Evolutionary conservation across 345 rosid genomes (phyloP).

Genomic region (Dimocarpus longan): DNA sequence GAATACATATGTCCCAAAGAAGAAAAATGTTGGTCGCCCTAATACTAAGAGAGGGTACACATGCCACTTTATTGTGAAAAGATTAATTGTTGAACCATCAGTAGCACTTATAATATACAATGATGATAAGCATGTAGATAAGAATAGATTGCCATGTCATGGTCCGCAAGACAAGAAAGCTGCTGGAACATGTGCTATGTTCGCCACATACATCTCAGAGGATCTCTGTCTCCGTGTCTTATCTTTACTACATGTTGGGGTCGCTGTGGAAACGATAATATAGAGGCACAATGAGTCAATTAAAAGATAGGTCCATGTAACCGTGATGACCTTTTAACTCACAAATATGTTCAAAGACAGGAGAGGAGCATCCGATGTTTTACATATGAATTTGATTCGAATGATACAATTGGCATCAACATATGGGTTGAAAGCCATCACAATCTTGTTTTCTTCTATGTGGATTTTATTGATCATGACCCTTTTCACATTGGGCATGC

Average conservation of each 20-base stretch:
- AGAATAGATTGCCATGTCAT: slow-evolving; percentile 87
- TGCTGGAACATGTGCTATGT: too few species aligned
- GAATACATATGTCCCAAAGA: slow-evolving; percentile 74
- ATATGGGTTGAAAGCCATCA: slow-evolving; percentile 95
- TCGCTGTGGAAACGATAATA: slow-evolving; percentile 95
- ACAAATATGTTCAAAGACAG: slow-evolving; percentile 85
- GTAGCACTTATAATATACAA: slow-evolving; percentile 87
- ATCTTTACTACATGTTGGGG: slow-evolving; percentile 88
- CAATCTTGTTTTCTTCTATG: slow-evolving; percentile 67
- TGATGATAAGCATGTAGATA: slow-evolving; percentile 88
- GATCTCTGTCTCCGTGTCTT: slow-evolving; percentile 87
- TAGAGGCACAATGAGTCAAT: slow-evolving; percentile 91
- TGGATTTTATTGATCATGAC: slow-evolving; percentile 70
- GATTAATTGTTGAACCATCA: slow-evolving; percentile 85
- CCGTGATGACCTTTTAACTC: slow-evolving; percentile 88
- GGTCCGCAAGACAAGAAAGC: slow-evolving; percentile 96
- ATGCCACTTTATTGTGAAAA: slow-evolving; percentile 96
- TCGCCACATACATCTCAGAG: slow-evolving; percentile 96
- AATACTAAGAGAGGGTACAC: slow-evolving; percentile 94
- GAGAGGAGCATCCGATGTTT: slow-evolving; percentile 93
- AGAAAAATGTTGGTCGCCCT: slow-evolving; percentile 92
- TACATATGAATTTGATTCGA: slow-evolving; percentile 70
- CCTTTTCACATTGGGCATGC: slow-evolving; percentile 87
- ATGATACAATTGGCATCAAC: slow-evolving; percentile 72
- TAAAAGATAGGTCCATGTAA: slow-evolving; percentile 89